Evolutionary conservation across 2,329 filamentous ascomycete genomes (phyloP).

Genomic region (Cercospora sojina): DNA sequence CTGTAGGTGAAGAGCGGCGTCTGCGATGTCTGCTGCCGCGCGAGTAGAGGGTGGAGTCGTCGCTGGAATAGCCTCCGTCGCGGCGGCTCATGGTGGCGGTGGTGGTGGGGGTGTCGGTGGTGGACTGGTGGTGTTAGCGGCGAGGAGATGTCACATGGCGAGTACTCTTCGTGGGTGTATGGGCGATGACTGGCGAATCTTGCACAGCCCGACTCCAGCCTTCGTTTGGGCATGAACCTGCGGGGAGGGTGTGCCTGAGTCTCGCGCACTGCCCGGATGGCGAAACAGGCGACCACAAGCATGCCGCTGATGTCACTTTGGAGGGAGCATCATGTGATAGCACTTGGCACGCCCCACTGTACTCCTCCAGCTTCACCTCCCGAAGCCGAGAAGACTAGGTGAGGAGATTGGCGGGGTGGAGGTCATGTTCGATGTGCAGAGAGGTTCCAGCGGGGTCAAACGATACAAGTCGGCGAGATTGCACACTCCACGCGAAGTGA

Average conservation of each 20-base stretch:
- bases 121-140: slow-evolving; percentile 2
- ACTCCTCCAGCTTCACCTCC: neutral
- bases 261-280: neutral
- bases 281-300: neutral
- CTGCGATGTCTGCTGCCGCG: slow-evolving; percentile 11
- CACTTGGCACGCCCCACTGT: neutral
- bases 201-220: slow-evolving; percentile 7
- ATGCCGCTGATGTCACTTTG: neutral
- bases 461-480: slow-evolving; percentile 47
- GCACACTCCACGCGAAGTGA: slow-evolving; percentile 42
- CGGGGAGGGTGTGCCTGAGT: neutral
- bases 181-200: neutral
- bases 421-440: slow-evolving; percentile 20
- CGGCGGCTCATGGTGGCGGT: slow-evolving; percentile 13
- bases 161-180: neutral
- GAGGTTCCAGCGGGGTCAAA: slow-evolving; percentile 47
- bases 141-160: neutral
- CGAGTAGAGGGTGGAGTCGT: slow-evolving; percentile 14
- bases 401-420: neutral
- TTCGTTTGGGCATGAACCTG: neutral
- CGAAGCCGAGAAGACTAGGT: neutral
- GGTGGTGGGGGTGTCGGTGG: neutral
- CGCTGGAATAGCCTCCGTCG: slow-evolving; percentile 15
- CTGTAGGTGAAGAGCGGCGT: slow-evolving; percentile 11
- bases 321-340: neutral